Conservation (phyloP, 2,329 filamentous ascomycete species). For the Didymosphaeria variabile region DNA sequence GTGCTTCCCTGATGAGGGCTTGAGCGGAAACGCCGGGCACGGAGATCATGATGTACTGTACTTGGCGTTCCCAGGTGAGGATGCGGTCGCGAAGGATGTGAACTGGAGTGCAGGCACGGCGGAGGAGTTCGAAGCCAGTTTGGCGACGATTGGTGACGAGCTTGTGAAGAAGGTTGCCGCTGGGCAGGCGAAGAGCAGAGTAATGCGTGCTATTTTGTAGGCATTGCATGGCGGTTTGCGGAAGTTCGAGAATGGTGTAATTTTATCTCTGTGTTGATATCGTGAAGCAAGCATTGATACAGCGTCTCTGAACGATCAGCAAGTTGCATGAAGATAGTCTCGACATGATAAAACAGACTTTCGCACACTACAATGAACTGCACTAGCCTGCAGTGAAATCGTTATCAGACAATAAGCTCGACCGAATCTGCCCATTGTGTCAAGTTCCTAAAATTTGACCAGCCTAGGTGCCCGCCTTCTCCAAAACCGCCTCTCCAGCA, state of each 20-base stretch:
- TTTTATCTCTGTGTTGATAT: not conserved
- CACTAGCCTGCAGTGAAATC: too few species aligned
- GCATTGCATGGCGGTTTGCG: not conserved
- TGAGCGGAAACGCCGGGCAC: slow-evolving; percentile 67
- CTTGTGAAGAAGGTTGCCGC: slow-evolving; percentile 52
- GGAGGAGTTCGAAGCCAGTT: slow-evolving; percentile 63
- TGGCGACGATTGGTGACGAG: slow-evolving; percentile 60
- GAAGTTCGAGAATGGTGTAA: not conserved
- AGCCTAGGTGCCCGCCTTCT: too few species aligned
- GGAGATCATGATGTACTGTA: slow-evolving; percentile 67
- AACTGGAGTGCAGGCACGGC: slow-evolving; percentile 63
- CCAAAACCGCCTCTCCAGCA: too few species aligned
- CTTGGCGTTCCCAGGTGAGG: slow-evolving; percentile 66
- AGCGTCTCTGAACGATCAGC: not conserved
- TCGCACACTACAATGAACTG: too few species aligned
- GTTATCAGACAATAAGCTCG: too few species aligned
- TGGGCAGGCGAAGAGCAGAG: slow-evolving; percentile 12
- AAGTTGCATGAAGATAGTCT: too few species aligned
- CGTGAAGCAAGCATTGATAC: not conserved
- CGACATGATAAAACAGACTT: too few species aligned
- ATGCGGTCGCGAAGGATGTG: slow-evolving; percentile 67
- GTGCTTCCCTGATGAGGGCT: slow-evolving; percentile 59
- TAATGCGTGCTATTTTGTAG: slow-evolving; percentile 11
- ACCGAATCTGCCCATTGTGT: too few species aligned
- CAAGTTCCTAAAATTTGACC: too few species aligned